Evolutionary conservation across 2,329 filamentous ascomycete genomes (phyloP), one percentile per base, ranked within the genome.

Genomic region (Cadophora gregata): DNA sequence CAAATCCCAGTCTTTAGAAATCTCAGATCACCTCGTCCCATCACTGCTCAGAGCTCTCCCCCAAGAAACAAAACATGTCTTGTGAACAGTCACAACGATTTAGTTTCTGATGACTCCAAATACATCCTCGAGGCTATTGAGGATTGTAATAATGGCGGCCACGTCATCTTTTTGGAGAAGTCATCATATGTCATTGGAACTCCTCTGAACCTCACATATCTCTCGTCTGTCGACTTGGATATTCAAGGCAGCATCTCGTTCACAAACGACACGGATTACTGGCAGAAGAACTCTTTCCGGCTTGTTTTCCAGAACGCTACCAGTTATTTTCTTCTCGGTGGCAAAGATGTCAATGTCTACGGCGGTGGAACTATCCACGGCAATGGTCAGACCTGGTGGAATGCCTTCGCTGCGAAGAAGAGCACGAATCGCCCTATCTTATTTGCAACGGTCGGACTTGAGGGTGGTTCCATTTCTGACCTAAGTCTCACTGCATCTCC

Each of bases 201-300:
- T 1, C 84, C 85, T 2, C 72, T 91, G 27, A 85, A 91, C 69
- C 76, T 91, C 68, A 88, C 85, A 0, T 88, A 88, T 74, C 78
- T 90, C 25, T 80, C 85, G 55, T 79, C 85, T 68, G 80, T 91
- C 21, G 88, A 91, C 74, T 77, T 90, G 8, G 83, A 85, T 67
- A 83, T 86, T 65, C 81, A 83, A 69, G 87, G 86, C 21, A 82
- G 81, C 25, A 81, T 90, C 29, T 79, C 83, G 62, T 91, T 91
- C 78, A 85, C 84, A 66, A 83, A 87, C 59, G 86, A 91, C 74
- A 87, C 87, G 1, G 83, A 86, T 70, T 90, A 90, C 78, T 91
- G 89, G 89, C 33, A 45, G 27, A 21, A 55, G 29, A 56, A 55
- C 33, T 38, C 48, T 10, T 56, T 63, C 61, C 25, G 33, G 12